phyloP scores from a whole-genome alignment of 768 basidiomycete species.

The Cystobasidium ongulense region DNA sequence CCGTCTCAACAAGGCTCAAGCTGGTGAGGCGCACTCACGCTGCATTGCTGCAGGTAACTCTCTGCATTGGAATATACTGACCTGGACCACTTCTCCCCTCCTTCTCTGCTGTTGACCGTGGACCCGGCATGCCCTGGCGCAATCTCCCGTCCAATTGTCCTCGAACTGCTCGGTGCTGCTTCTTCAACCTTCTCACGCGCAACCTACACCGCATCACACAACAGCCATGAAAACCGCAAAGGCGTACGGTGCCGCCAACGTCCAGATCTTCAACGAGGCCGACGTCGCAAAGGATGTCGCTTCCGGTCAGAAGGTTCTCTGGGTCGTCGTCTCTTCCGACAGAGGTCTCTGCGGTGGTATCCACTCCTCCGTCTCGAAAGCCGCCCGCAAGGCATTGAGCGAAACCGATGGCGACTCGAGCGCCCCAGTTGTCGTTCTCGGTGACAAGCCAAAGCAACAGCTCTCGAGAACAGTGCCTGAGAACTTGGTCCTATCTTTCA shows the following conservation, averaged over 20 bases:
- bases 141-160: too few relatives aligned
- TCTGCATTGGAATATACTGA: neutral
- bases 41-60: neutral
- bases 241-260: conserved; percentile 61
- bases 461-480: conserved; percentile 54
- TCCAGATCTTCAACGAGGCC: conserved; percentile 81
- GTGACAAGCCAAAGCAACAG: conserved; percentile 96
- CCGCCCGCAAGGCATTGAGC: conserved; percentile 47
- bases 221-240: conserved; percentile 79
- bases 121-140: too few relatives aligned
- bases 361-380: conserved; percentile 89
- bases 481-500: conserved; percentile 78
- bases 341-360: conserved; percentile 99
- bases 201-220: neutral
- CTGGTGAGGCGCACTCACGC: conserved; percentile 41
- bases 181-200: too few relatives aligned
- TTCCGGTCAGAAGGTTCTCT: conserved; percentile 64
- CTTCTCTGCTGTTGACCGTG: too few relatives aligned
- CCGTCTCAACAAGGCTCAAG: conserved; percentile 88
- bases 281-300: conserved; percentile 54
- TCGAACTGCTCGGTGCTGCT: too few relatives aligned
- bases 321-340: conserved; percentile 92
- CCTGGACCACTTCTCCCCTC: too few relatives aligned
- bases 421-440: conserved; percentile 44
- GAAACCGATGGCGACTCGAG: neutral